phyloP scores from a whole-genome alignment of 257 asterid genomes.

The Rauvolfia tetraphylla region DNA sequence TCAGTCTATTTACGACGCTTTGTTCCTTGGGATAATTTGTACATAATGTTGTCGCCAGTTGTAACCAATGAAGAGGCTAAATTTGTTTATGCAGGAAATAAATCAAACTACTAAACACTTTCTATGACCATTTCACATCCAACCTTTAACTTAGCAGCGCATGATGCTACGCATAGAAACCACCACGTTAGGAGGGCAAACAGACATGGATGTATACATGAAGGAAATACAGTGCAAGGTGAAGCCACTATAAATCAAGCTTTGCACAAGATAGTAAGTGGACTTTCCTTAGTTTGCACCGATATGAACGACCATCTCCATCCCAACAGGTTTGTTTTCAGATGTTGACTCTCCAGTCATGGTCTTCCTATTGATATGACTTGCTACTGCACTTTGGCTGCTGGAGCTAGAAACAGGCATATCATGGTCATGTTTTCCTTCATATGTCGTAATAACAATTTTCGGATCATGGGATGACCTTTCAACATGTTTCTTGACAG shows the following conservation, averaged over 20 bases:
- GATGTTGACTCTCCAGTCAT: conserved; percentile 44
- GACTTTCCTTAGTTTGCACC: conserved; percentile 37
- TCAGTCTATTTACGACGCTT: background rate
- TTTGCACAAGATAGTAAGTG: background rate
- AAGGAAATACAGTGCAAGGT: background rate
- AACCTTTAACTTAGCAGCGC: background rate
- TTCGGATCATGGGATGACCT: conserved; percentile 77
- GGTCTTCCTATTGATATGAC: conserved; percentile 29
- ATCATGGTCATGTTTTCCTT: conserved; percentile 72
- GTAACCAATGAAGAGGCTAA: conserved; percentile 15
- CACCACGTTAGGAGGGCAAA: background rate
- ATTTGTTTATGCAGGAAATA: conserved; percentile 2
- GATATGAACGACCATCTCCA: conserved; percentile 56
- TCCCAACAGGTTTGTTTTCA: conserved; percentile 37
- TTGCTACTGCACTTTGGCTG: conserved; percentile 33
- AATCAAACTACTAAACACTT: background rate
- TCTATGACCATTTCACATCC: background rate
- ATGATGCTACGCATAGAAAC: background rate
- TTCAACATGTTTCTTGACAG: conserved; percentile 88
- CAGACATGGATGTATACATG: background rate
- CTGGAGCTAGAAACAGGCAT: conserved; percentile 50
- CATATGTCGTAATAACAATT: conserved; percentile 73
- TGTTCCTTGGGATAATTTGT: background rate
- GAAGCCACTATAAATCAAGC: background rate
- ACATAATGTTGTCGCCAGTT: conserved; percentile 9